Base-by-base conservation (phyloP, 1,284 basidiomycete species). In the Cerrena zonata region DNA sequence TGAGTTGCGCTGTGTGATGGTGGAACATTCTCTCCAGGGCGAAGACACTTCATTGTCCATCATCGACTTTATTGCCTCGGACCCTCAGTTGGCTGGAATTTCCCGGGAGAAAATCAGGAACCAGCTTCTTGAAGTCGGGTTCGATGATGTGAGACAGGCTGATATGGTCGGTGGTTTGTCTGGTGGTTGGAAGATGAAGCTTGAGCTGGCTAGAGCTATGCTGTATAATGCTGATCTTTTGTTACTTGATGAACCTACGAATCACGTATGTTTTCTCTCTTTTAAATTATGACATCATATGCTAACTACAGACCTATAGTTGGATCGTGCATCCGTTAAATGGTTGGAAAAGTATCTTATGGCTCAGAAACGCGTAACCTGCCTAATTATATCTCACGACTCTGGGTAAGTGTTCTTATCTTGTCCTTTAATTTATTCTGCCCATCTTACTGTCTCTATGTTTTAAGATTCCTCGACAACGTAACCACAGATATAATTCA, bases 111-210 rank as follows among this genome's bases (percentile, higher is more conserved):
- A 87, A 71, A 88, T 96, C 61, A 76, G 82, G 49, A 79, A 79
- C 26, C 90, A 92, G 67, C 77, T 97, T 15, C 61, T 78, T 15
- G 90, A 90, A 60, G 91, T 96, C 53, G 95, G 96, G 44, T 99
- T 99, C 66, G 89, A 94, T 60, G 89, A 91, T 56, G 80, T 78
- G 52, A 80, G 93, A 56, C 94, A 98, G 71, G 69, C 78, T 38
- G 89, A 95, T 64, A 74, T 83, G 41, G 94, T 98, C 54, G 90
- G 89, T 45, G 89, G 91, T 49, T 76, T 98, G 53, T 97, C 94
- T 19, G 96, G 96, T 68, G 95, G 96, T 47, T 99, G 95, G 95
- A 99, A 99, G 78, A 99, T 99, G 95, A 92, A 93, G 75, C 81
- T 93, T 56, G 95, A 89, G 73, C 80, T 89, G 45, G 92, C 88